A percentile compares a stretch with the other conserved stretches of the same genome.
Conservation (phyloP, 2,329 filamentous ascomycete genomes). For the Colletotrichum neosansevieriae region DNA sequence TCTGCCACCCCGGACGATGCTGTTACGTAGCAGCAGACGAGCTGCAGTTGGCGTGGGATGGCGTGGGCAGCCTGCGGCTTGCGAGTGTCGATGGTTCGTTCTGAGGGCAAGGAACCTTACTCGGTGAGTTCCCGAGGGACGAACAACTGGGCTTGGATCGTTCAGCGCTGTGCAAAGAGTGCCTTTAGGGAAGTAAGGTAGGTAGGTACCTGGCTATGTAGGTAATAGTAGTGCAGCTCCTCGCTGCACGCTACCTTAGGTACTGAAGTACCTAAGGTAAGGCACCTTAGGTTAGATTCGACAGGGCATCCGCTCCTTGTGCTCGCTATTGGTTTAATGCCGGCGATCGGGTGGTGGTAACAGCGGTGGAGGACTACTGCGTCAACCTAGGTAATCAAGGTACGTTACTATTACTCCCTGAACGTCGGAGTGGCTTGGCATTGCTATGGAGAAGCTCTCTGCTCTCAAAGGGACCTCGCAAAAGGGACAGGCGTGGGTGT, state of each 20-base stretch:
- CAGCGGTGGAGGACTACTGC: conserved; percentile 1
- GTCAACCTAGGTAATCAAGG: not conserved
- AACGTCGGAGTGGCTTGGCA: conserved; percentile 9
- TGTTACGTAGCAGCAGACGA: conserved; percentile 8
- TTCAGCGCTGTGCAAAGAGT: not conserved
- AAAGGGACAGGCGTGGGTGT: conserved; percentile 22
- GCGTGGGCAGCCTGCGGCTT: conserved; percentile 21
- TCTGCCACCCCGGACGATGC: conserved; percentile 3
- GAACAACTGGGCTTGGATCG: conserved; percentile 4
- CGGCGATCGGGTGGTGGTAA: conserved; percentile 26
- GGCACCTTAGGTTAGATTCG: not conserved
- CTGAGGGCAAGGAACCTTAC: conserved; percentile 3
- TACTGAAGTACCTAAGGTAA: not conserved
- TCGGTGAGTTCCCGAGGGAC: conserved; percentile 21
- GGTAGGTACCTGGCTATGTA: not conserved
- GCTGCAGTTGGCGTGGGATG: conserved; percentile 22
- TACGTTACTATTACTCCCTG: not conserved
- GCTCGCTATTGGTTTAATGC: conserved; percentile 11
- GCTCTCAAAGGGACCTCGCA: conserved; percentile 14
- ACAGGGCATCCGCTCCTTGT: not conserved
- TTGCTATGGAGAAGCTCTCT: conserved; percentile 11
- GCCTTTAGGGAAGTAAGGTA: not conserved
- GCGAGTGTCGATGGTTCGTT: conserved; percentile 15
- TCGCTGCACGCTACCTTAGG: conserved; percentile 8
- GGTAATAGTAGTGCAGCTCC: not conserved